A percentile compares a stretch with the other conserved stretches of the same genome.
These are phyloP conservation scores for Cornus kousa DNA, from an alignment of 148 eudicot species.

Conservation along the genomic window DNA sequence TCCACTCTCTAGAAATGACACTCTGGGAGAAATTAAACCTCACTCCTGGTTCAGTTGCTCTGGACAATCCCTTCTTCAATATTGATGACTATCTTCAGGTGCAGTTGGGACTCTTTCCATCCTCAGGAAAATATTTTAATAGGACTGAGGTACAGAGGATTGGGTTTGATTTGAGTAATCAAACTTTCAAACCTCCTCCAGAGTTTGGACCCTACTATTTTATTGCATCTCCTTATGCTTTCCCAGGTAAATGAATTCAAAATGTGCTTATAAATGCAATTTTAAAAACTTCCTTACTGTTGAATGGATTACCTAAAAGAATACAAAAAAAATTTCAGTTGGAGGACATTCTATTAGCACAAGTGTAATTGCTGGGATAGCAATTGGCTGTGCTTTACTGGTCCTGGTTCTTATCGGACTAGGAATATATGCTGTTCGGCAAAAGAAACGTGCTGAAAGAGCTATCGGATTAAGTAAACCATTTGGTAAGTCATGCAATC, in stretches of 20 bases:
- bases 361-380: constrained; percentile 51
- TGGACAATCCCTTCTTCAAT: constrained; percentile 74
- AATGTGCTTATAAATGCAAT: neutral
- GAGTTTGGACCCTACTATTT: constrained; percentile 83
- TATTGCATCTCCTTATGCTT: constrained; percentile 64
- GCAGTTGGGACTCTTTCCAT: constrained; percentile 72
- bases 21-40: constrained; percentile 68
- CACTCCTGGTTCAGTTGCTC: constrained; percentile 72
- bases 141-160: constrained; percentile 61
- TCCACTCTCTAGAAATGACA: constrained; percentile 75
- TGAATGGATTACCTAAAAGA: neutral
- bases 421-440: constrained; percentile 59
- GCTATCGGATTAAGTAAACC: constrained; percentile 67
- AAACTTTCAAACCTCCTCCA: constrained; percentile 73
- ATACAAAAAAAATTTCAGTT: constrained; percentile 28
- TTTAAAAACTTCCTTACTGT: neutral
- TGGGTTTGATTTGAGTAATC: constrained; percentile 72
- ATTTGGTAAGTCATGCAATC: constrained; percentile 49
- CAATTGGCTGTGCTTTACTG: constrained; percentile 44
- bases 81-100: constrained; percentile 73
- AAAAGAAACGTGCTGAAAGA: constrained; percentile 73
- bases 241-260: constrained; percentile 50
- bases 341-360: constrained; percentile 38
- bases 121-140: constrained; percentile 49
- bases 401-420: constrained; percentile 57